A percentile compares a stretch with the other conserved stretches of the same genome.
Evolutionary conservation across 208 protist species (phyloP).

Genomic region (Kentomonas sorsogonicus): DNA sequence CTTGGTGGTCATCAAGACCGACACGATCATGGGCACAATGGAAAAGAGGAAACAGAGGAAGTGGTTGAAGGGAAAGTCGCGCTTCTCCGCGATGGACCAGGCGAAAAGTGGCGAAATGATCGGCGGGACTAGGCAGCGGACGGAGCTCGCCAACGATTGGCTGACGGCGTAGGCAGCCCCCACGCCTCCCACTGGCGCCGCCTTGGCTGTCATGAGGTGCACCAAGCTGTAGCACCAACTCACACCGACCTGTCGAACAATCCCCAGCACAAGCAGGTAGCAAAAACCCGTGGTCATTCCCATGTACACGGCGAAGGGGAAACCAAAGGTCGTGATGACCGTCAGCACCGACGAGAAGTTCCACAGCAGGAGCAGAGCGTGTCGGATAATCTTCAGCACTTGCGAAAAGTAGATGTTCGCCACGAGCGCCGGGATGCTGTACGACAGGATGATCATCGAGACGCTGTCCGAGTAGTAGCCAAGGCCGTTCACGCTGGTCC

Average conservation of each 20-base stretch:
- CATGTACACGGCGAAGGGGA: constrained; percentile 30
- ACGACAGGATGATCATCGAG: constrained; percentile 36
- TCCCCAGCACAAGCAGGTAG: constrained; percentile 44
- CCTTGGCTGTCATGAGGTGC: constrained; percentile 39
- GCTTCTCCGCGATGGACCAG: constrained; percentile 30
- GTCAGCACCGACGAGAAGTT: constrained; percentile 24
- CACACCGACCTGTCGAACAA: constrained; percentile 45
- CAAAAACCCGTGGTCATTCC: constrained; percentile 5
- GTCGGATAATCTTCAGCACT: constrained; percentile 15
- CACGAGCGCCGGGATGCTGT: constrained; percentile 35
- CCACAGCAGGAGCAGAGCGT: constrained; percentile 42
- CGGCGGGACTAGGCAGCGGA: constrained; percentile 53
- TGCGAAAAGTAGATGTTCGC: constrained; percentile 50
- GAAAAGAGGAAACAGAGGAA: constrained; percentile 46
- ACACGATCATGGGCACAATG: constrained; percentile 9
- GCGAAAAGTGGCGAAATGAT: constrained; percentile 40
- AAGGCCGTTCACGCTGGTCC: constrained; percentile 27
- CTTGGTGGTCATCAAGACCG: constrained; percentile 15
- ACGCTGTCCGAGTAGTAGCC: constrained; percentile 20
- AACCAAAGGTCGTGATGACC: constrained; percentile 19
- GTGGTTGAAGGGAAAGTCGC: constrained; percentile 51
- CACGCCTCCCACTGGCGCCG: constrained; percentile 32
- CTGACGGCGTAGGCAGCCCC: constrained; percentile 48
- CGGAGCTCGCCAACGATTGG: constrained; percentile 32
- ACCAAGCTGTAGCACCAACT: constrained; percentile 46